Evolutionary conservation across 2,329 filamentous ascomycete species (phyloP).

Genomic region (Botrytis porri): DNA sequence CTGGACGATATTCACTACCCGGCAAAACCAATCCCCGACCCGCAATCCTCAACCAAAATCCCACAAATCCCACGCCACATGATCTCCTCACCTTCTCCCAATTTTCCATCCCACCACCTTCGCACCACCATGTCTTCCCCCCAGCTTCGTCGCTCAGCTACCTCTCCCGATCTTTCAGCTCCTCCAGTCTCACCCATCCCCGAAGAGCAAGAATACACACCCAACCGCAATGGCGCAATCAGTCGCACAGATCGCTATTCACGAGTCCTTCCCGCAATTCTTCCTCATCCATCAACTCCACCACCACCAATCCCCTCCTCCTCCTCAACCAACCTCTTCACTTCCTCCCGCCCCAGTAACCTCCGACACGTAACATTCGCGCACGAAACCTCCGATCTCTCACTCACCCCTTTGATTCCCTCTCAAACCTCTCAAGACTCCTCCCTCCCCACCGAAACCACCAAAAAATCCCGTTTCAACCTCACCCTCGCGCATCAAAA

Average conservation of each 20-base stretch:
- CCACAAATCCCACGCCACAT: neutral
- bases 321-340: neutral
- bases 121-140: neutral
- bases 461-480: neutral
- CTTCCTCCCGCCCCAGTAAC: neutral
- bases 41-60: neutral
- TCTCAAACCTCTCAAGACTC: neutral
- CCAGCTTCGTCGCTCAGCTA: neutral
- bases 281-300: neutral
- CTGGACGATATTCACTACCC: neutral
- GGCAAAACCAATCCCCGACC: neutral
- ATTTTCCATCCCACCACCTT: neutral
- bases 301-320: neutral
- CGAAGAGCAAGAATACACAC: neutral
- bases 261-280: neutral
- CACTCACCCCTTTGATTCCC: neutral
- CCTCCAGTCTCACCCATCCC: neutral
- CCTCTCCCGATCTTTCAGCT: neutral
- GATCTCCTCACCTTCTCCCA: too few species aligned
- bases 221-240: neutral
- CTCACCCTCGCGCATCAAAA: neutral
- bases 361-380: neutral
- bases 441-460: neutral
- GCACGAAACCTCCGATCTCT: neutral
- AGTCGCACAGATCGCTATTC: constrained; percentile 2